Base-by-base conservation (phyloP, 305 asterid genomes). In the Fraxinus dipetala region DNA sequence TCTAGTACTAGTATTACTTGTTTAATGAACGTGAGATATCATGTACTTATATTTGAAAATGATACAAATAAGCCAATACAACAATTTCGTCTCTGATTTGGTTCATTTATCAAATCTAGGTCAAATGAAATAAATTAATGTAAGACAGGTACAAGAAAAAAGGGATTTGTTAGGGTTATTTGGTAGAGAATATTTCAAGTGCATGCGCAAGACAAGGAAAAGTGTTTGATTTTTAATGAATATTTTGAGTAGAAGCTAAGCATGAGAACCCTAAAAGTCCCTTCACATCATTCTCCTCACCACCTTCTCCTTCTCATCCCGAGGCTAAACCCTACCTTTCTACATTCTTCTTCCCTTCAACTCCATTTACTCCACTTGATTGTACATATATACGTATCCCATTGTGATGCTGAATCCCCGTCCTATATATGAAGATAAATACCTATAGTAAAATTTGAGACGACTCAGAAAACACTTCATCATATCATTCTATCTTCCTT, bases 201-300 rank as follows among this genome's bases (percentile, higher is more conserved):
- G 95, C 97, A 92, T 86, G 96, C 95, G 96, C 89, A 84, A 83
- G 78, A 86, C 81, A 82, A 80, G 86, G 76, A 78, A 83, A 54
- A 78, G 85, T 80, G 81, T 85, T 80, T 87, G 84, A 59, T 84
- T 77, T 78, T 72, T n/a, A 10, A 28, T 35, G 24, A 72, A 22
- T 80, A 78, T 83, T 85, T 89, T 91, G 95, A 91, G 94, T 91
- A 83, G 69, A 90, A 91, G 86, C 78, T 84, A 91, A 93, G 97
- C 95, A 91, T 92, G 97, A 91, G 88, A 92, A 91, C 92, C 94
- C 95, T 90, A 92, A 90, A 89, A 93, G 93, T 86, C 89, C 81
- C 61, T 35, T 67, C 75, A 85, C 84, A 92, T 92, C 92, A 90
- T 93, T 92, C 87, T 87, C 81, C 92, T 89, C 94, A 88, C 95